Base-by-base conservation (phyloP, 805 yeast genomes). In the Candida parachauliodes region DNA sequence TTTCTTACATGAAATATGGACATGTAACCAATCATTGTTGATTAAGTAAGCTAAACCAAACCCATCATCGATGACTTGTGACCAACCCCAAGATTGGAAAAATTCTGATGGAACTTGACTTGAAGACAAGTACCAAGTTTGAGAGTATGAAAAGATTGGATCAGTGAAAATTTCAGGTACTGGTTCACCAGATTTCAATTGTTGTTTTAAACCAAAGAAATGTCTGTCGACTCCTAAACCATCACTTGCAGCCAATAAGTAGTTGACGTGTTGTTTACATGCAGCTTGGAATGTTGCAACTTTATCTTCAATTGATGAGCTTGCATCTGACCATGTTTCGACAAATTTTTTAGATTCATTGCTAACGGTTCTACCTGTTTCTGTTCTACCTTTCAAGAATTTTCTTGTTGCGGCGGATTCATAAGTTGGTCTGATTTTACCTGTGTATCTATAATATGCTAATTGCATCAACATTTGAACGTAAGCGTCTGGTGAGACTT, bases 221-320 rank as follows among this genome's bases (percentile, higher is more conserved):
- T 91, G 98, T 57, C 98, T 84, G 60, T 91, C 98, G 42, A 86
- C 86, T 45, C 96, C 98, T 47, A 70, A 68, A 28, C 96, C 98
- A 43, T 77, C 81, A 19, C 88, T 76, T 1, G 98, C 97, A 41
- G 74, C 77, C 37, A 75, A 69, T 50, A 88, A 76, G 62, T 83
- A 88, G 39, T 66, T 63, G 39, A 83, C 80, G 59, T 91, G 98
- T 40, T 85, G 76, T 45, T 71, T 71, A 40, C 81, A 68, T 2
- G 98, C 95, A 20, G 68, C 72, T 47, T 83, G 77, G 60, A 87
- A 83, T 16, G 87, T 76, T 16, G 68, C 67, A 23, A 83, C 63
- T 61, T 85, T 87, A 15, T 77, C 80, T 15, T 65, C 71, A 32
- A 52, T 60, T 8, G 81, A 44, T 12, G 78, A 68, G 1, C 54